These are phyloP conservation scores for Trichopus zeylanicus DNA, from an alignment of 116 monocot genomes.

Conservation along the genomic window DNA sequence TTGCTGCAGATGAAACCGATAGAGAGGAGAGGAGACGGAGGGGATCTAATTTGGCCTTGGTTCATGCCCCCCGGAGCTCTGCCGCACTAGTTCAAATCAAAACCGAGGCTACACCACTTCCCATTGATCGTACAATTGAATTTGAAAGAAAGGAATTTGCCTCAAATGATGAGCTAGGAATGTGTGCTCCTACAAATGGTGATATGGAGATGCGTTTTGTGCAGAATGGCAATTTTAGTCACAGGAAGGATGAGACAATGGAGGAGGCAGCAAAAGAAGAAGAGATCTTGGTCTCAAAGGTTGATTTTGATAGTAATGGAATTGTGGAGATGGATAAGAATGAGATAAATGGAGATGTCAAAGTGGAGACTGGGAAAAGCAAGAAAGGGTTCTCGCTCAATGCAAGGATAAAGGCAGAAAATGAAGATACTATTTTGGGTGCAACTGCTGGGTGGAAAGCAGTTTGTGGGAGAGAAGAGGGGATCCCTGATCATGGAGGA, in stretches of 20 bases:
- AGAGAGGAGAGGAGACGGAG: slow-evolving; percentile 52
- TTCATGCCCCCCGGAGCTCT: not conserved
- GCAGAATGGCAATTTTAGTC: slow-evolving; percentile 13
- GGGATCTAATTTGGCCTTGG: not conserved
- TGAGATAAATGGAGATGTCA: slow-evolving; percentile 13
- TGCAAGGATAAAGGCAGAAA: slow-evolving; percentile 47
- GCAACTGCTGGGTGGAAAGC: slow-evolving; percentile 59
- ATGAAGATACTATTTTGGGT: slow-evolving; percentile 15
- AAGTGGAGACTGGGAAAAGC: slow-evolving; percentile 14
- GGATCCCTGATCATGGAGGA: slow-evolving; percentile 3
- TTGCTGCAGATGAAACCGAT: slow-evolving; percentile 70
- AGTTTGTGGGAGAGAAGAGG: slow-evolving; percentile 27
- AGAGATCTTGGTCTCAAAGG: not conserved
- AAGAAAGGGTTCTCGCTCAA: slow-evolving; percentile 40
- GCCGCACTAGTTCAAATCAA: slow-evolving; percentile 7
- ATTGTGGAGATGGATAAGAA: slow-evolving; percentile 8
- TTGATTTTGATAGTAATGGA: not conserved
- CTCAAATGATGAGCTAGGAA: not conserved
- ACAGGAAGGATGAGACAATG: slow-evolving; percentile 4
- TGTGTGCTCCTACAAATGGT: no score
- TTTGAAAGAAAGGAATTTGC: not conserved
- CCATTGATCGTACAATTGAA: not conserved
- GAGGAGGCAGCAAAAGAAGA: slow-evolving; percentile 17
- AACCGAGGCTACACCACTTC: slow-evolving; percentile 5
- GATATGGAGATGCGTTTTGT: slow-evolving; percentile 7